These are phyloP conservation scores for Stenogyne calaminthoides DNA, from an alignment of 305 asterid species.

Conservation along the genomic window DNA sequence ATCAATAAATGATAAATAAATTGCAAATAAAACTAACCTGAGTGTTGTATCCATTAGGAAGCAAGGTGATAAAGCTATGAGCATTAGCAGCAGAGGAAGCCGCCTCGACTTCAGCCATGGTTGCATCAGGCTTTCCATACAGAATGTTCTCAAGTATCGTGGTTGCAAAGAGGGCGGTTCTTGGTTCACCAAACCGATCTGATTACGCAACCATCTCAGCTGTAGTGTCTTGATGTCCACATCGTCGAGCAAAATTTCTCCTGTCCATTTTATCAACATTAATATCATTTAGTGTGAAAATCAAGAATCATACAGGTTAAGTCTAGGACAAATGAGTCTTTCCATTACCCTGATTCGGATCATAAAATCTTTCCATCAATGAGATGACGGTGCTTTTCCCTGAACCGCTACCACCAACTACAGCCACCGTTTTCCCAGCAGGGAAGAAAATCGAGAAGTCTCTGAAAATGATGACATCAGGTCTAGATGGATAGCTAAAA, in stretches of 20 bases:
- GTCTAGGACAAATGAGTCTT: not conserved
- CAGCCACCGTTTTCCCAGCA: slow-evolving; percentile 96
- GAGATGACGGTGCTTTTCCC: slow-evolving; percentile 98
- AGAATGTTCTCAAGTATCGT: slow-evolving; percentile 92
- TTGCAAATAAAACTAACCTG: slow-evolving; percentile 49
- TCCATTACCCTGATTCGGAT: slow-evolving; percentile 80
- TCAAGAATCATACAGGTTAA: too few species aligned
- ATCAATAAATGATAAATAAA: not conserved
- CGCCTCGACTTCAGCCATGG: slow-evolving; percentile 91
- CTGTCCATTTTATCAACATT: slow-evolving; percentile 36
- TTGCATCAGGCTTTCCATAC: slow-evolving; percentile 93
- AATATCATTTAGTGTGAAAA: slow-evolving; percentile 4
- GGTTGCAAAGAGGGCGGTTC: slow-evolving; percentile 98
- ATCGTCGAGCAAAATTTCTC: slow-evolving; percentile 81
- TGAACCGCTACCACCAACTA: slow-evolving; percentile 98
- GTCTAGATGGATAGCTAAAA: slow-evolving; percentile 95
- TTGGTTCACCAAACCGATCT: slow-evolving; percentile 96
- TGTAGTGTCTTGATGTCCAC: slow-evolving; percentile 85
- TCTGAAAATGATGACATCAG: slow-evolving; percentile 89
- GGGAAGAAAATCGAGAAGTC: slow-evolving; percentile 92
- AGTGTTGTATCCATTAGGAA: slow-evolving; percentile 91
- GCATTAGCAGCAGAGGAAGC: slow-evolving; percentile 98
- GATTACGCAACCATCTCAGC: slow-evolving; percentile 89
- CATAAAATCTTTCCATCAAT: slow-evolving; percentile 88
- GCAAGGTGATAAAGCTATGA: slow-evolving; percentile 82